A percentile compares a stretch with the other conserved stretches of the same genome.
Evolutionary conservation across 2,329 filamentous ascomycete genomes (phyloP).

Genomic region (Colletotrichum phormii): DNA sequence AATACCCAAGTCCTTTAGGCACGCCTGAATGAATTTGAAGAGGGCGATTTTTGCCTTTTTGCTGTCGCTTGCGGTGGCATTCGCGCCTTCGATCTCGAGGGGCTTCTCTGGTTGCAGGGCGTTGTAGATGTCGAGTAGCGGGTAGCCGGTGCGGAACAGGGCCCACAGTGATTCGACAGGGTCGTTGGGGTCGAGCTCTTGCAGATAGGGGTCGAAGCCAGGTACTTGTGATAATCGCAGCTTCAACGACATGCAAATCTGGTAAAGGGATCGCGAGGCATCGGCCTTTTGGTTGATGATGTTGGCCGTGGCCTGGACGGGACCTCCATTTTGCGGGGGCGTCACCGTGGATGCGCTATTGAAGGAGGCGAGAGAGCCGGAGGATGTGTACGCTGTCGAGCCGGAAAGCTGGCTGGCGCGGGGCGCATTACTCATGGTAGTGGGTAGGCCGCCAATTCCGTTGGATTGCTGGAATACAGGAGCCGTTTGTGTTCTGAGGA

Average conservation of each 20-base stretch:
- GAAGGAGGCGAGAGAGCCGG: constrained; percentile 63
- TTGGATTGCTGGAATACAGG: constrained; percentile 64
- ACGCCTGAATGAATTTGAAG: constrained; percentile 93
- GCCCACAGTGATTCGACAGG: constrained; percentile 94
- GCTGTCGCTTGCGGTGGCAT: constrained; percentile 66
- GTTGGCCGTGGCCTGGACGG: constrained; percentile 83
- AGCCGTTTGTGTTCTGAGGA: constrained; percentile 69
- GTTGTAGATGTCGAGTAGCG: constrained; percentile 91
- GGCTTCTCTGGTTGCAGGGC: constrained; percentile 77
- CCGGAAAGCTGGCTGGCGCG: constrained; percentile 73
- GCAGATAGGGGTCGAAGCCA: constrained; percentile 80
- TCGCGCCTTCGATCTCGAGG: constrained; percentile 74
- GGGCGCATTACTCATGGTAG: constrained; percentile 64
- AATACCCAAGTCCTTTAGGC: constrained; percentile 84
- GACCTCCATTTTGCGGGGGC: constrained; percentile 63
- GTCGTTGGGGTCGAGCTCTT: constrained; percentile 76
- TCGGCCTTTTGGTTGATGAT: constrained; percentile 98
- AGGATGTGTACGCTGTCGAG: constrained; percentile 66
- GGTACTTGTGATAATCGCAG: constrained; percentile 86
- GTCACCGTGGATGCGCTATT: constrained; percentile 55
- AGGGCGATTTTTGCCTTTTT: constrained; percentile 89
- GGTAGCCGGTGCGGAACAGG: constrained; percentile 84
- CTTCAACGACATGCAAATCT: constrained; percentile 90
- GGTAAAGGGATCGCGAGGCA: constrained; percentile 90
- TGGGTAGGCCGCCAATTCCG: constrained; percentile 57